Percentiles rank a stretch among this genome's conserved stretches.
phyloP scores from a whole-genome alignment of 139 green algal species.

The Eudorina sp. region DNA sequence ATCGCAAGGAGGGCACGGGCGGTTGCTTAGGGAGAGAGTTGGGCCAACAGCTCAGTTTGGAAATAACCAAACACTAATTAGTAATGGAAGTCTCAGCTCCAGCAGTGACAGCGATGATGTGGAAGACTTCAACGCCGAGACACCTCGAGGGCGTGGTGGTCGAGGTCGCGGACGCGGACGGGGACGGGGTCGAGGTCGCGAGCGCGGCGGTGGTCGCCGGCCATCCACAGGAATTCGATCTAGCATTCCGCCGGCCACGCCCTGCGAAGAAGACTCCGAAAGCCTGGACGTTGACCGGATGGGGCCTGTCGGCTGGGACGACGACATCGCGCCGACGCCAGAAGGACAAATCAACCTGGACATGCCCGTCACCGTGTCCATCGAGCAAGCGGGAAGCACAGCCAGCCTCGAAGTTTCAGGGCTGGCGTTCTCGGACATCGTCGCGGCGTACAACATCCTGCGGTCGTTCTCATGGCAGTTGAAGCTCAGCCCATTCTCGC shows the following conservation, averaged over 20 bases:
- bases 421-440: slow-evolving; percentile 59
- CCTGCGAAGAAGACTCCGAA: neutral
- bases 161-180: slow-evolving; percentile 3
- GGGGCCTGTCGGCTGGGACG: neutral
- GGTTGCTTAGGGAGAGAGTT: slow-evolving; percentile 1
- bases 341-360: neutral
- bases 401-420: slow-evolving; percentile 10
- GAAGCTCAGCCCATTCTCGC: slow-evolving; percentile 79
- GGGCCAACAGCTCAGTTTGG: slow-evolving; percentile 9
- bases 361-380: neutral
- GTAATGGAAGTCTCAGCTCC: neutral
- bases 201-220: neutral
- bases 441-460: slow-evolving; percentile 75
- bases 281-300: slow-evolving; percentile 14
- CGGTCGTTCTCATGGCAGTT: slow-evolving; percentile 87
- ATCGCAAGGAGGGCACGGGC: neutral
- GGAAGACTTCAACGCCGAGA: neutral
- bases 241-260: neutral
- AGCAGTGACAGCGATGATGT: slow-evolving; percentile 14
- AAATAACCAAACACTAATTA: neutral
- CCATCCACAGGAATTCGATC: neutral
- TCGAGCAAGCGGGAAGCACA: neutral
- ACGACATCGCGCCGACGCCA: neutral
- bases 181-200: slow-evolving; percentile 6
- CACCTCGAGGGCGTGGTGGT: neutral